These are phyloP conservation scores for Ganoderma boninense DNA, from an alignment of 1,284 basidiomycete species.

Conservation along the genomic window DNA sequence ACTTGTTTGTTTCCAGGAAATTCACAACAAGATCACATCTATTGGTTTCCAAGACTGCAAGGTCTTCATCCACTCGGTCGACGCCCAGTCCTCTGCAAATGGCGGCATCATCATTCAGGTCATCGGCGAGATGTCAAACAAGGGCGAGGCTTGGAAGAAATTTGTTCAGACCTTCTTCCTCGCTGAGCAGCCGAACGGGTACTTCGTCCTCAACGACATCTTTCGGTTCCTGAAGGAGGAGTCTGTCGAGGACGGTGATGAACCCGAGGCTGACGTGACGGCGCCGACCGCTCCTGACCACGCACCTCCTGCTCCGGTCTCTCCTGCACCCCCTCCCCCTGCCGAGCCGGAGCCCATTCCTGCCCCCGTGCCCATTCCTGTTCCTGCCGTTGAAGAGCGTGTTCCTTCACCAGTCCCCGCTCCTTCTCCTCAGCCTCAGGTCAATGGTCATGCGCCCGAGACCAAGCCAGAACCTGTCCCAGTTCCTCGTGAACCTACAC, in stretches of 20 bases:
- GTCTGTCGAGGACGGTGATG: conserved; percentile 77
- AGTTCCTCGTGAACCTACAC: conserved; percentile 45
- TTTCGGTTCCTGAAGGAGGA: conserved; percentile 99
- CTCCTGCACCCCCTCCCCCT: conserved; percentile 38
- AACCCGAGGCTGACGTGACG: conserved; percentile 51
- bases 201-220: conserved; percentile 99
- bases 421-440: conserved; percentile 37
- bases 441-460: conserved; percentile 37
- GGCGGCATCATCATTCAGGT: conserved; percentile 99
- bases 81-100: conserved; percentile 92
- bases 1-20: conserved; percentile 71
- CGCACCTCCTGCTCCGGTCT: conserved; percentile 36
- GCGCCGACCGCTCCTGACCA: conserved; percentile 35
- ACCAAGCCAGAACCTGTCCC: conserved; percentile 48
- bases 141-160: conserved; percentile 92
- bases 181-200: conserved; percentile 98
- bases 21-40: conserved; percentile 94
- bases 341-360: conserved; percentile 46
- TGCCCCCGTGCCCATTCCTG: conserved; percentile 36
- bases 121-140: conserved; percentile 98
- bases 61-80: conserved; percentile 96
- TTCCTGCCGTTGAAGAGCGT: conserved; percentile 44
- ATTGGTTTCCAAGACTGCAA: conserved; percentile 97
- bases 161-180: conserved; percentile 99
- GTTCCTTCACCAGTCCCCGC: conserved; percentile 45